Conservation (phyloP, 2,329 filamentous ascomycete species). For the Scedosporium boydii region DNA sequence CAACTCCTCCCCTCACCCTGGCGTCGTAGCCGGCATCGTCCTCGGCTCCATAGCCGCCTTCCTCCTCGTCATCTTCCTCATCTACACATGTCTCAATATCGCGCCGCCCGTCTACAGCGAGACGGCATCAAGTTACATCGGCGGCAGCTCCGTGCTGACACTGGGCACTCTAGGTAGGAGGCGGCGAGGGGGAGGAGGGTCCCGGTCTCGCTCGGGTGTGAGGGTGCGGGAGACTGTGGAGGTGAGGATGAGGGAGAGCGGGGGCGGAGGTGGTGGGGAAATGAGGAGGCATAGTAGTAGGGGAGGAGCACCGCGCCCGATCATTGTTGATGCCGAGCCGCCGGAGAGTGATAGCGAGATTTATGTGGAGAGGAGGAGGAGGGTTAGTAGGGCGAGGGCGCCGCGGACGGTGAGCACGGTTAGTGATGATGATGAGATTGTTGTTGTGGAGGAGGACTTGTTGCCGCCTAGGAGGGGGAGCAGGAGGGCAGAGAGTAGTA, state of each 20-base stretch:
- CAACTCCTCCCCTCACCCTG: slow-evolving; percentile 30
- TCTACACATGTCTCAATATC: slow-evolving; percentile 39
- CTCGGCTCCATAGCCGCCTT: slow-evolving; percentile 39
- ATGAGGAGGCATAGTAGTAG: not conserved
- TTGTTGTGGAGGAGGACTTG: slow-evolving; percentile 25
- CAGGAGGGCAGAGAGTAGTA: slow-evolving; percentile 14
- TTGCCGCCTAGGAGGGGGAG: slow-evolving; percentile 18
- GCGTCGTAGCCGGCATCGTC: slow-evolving; percentile 32
- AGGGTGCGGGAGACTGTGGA: slow-evolving; percentile 19
- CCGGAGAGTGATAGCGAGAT: slow-evolving; percentile 11
- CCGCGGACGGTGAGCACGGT: slow-evolving; percentile 12
- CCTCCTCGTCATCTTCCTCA: slow-evolving; percentile 39
- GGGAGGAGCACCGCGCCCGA: slow-evolving; percentile 6
- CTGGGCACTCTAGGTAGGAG: slow-evolving; percentile 8
- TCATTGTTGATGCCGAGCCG: slow-evolving; percentile 19
- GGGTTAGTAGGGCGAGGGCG: not conserved
- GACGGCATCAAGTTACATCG: slow-evolving; percentile 11
- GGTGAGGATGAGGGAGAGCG: slow-evolving; percentile 15
- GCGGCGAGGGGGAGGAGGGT: slow-evolving; percentile 1
- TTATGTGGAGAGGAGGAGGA: slow-evolving; percentile 10
- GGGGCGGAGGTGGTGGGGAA: slow-evolving; percentile 5
- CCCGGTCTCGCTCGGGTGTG: slow-evolving; percentile 5
- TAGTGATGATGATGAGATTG: slow-evolving; percentile 26
- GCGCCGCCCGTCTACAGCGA: slow-evolving; percentile 21
- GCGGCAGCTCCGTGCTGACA: slow-evolving; percentile 13